A percentile compares a stretch with the other conserved stretches of the same genome.
Evolutionary conservation across 129 eudicot species (phyloP).

Genomic region (Chrysanthemum makinoi): DNA sequence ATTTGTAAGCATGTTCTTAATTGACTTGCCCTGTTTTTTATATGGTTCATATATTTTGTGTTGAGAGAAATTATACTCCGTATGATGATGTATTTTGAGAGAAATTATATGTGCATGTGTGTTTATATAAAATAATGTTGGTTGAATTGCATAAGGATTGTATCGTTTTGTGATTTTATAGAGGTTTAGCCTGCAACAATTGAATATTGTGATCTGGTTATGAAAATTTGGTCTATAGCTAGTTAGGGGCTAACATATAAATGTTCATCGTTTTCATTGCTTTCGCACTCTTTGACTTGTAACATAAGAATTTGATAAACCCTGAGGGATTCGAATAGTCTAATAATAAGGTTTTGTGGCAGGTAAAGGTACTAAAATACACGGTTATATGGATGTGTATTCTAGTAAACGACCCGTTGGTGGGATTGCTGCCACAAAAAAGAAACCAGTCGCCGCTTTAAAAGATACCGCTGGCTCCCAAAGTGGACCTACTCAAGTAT

Average conservation of each 20-base stretch:
- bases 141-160: too few relatives aligned
- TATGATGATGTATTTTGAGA: too few relatives aligned
- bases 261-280: neutral
- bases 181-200: neutral
- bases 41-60: too few relatives aligned
- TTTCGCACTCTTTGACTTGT: neutral
- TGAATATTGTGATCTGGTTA: neutral
- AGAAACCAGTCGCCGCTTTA: conserved; percentile 36
- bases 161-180: too few relatives aligned
- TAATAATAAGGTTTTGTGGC: conserved; percentile 11
- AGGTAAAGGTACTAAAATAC: conserved; percentile 20
- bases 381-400: conserved; percentile 52
- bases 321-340: neutral
- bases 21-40: too few relatives aligned
- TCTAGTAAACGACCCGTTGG: conserved; percentile 48
- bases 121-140: too few relatives aligned
- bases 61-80: too few relatives aligned
- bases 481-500: conserved; percentile 58
- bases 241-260: conserved; percentile 4
- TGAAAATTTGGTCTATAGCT: neutral
- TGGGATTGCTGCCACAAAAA: conserved; percentile 57
- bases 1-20: too few relatives aligned
- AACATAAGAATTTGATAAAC: too few relatives aligned
- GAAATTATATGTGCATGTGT: too few relatives aligned
- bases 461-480: conserved; percentile 42